Conservation (phyloP, 768 basidiomycete genomes). For the Mycena albidolilacea region DNA sequence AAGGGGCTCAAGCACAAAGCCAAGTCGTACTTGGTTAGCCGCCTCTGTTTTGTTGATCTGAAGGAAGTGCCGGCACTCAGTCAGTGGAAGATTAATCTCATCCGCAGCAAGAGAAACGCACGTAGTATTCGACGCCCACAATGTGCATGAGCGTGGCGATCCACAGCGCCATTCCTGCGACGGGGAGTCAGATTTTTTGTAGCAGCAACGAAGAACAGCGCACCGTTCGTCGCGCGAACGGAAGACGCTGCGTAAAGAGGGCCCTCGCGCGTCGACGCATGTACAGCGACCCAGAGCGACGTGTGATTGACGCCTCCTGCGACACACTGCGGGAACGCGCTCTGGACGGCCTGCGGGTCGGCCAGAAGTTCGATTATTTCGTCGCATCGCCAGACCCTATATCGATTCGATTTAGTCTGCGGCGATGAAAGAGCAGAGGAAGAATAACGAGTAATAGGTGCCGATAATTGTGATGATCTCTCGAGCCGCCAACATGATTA, state of each 20-base stretch:
- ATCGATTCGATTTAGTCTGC: slow-evolving; percentile 10
- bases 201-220: not conserved
- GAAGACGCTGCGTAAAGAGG: slow-evolving; percentile 39
- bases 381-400: slow-evolving; percentile 45
- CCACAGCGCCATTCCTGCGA: slow-evolving; percentile 46
- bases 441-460: slow-evolving; percentile 43
- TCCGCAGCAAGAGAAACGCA: slow-evolving; percentile 28
- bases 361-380: slow-evolving; percentile 40
- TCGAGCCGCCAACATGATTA: slow-evolving; percentile 38
- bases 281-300: slow-evolving; percentile 40
- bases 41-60: slow-evolving; percentile 29
- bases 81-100: slow-evolving; percentile 1
- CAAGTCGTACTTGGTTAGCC: slow-evolving; percentile 34
- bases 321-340: slow-evolving; percentile 42
- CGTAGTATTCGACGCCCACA: slow-evolving; percentile 44
- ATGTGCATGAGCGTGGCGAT: slow-evolving; percentile 43
- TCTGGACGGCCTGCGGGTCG: slow-evolving; percentile 20
- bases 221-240: slow-evolving; percentile 40
- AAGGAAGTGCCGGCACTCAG: not conserved
- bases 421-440: not conserved
- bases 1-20: slow-evolving; percentile 38
- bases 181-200: not conserved
- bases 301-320: slow-evolving; percentile 27
- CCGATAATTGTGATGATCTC: slow-evolving; percentile 43
- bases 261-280: slow-evolving; percentile 38